These are phyloP conservation scores for Colletotrichum tofieldiae DNA, from an alignment of 2,329 filamentous ascomycete genomes.

Conservation along the genomic window DNA sequence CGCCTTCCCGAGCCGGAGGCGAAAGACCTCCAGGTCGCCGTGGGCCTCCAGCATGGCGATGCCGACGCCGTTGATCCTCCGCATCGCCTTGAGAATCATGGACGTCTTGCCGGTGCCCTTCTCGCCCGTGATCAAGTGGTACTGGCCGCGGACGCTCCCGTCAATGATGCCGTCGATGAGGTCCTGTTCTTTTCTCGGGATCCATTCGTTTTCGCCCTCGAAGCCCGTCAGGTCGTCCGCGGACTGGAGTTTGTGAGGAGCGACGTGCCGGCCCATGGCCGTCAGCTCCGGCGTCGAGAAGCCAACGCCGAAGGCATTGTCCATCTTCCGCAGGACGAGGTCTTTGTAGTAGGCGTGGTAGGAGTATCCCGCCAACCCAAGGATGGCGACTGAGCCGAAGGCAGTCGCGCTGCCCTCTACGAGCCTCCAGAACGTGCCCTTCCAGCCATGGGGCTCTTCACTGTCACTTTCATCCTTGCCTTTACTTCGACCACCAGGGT, in stretches of 20 bases:
- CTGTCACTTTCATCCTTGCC: neutral
- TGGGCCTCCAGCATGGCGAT: constrained; percentile 81
- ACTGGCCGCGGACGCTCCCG: constrained; percentile 72
- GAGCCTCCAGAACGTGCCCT: constrained; percentile 45
- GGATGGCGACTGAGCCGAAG: constrained; percentile 48
- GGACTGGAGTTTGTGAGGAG: constrained; percentile 46
- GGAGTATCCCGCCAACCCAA: constrained; percentile 52
- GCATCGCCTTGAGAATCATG: constrained; percentile 81
- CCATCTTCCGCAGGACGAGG: constrained; percentile 80
- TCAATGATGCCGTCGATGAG: constrained; percentile 74
- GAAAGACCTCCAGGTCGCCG: constrained; percentile 79
- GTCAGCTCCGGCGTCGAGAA: constrained; percentile 77
- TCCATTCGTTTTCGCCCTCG: constrained; percentile 60
- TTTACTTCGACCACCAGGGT: neutral
- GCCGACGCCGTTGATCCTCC: constrained; percentile 76
- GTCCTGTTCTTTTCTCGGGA: constrained; percentile 73
- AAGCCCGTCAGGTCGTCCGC: constrained; percentile 44
- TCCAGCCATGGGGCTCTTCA: constrained; percentile 12
- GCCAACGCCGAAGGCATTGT: constrained; percentile 79
- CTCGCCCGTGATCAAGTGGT: constrained; percentile 78
- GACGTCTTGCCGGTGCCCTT: constrained; percentile 82
- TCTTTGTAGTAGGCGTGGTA: constrained; percentile 71
- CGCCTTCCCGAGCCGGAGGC: constrained; percentile 79
- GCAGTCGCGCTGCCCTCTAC: constrained; percentile 50
- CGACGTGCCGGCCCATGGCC: constrained; percentile 57